A percentile compares a stretch with the other conserved stretches of the same genome.
Evolutionary conservation across 192 early-diverging fungal species (phyloP).

Genomic region (Rhizophlyctis rosea): DNA sequence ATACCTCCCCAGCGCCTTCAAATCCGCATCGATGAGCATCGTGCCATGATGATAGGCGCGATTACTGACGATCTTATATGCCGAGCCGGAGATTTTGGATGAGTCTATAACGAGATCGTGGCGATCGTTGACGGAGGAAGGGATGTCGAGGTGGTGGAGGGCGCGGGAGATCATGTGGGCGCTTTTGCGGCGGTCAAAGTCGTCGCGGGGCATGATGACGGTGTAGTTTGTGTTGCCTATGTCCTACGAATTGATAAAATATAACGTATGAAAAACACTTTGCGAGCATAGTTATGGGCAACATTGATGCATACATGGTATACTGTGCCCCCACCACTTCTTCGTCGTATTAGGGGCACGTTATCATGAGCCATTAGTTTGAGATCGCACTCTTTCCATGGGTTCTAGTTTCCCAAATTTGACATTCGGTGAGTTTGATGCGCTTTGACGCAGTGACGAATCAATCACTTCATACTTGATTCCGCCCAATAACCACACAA

Average conservation of each 20-base stretch:
- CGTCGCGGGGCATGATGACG: slow-evolving; percentile 83
- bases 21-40: slow-evolving; percentile 92
- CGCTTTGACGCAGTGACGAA: too few relatives aligned
- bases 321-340: slow-evolving; percentile 91
- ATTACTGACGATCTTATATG: slow-evolving; percentile 81
- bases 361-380: slow-evolving; percentile 57
- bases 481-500: slow-evolving; percentile 91
- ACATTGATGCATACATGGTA: slow-evolving; percentile 66
- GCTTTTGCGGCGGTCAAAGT: slow-evolving; percentile 72
- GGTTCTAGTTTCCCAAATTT: slow-evolving; percentile 62
- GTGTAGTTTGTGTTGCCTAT: slow-evolving; percentile 95
- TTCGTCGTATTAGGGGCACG: slow-evolving; percentile 82
- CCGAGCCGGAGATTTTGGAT: slow-evolving; percentile 88
- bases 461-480: slow-evolving; percentile 60
- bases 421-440: not conserved
- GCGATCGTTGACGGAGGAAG: slow-evolving; percentile 77
- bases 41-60: slow-evolving; percentile 97
- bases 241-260: too few relatives aligned
- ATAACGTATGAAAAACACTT: too few relatives aligned
- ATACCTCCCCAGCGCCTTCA: slow-evolving; percentile 49
- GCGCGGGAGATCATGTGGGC: slow-evolving; percentile 75
- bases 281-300: not conserved
- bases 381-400: slow-evolving; percentile 93
- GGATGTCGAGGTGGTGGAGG: slow-evolving; percentile 75
- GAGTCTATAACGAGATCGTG: slow-evolving; percentile 86